These are phyloP conservation scores for Wallacemonas sp. DNA, from an alignment of 208 protist genomes.

Conservation along the genomic window DNA sequence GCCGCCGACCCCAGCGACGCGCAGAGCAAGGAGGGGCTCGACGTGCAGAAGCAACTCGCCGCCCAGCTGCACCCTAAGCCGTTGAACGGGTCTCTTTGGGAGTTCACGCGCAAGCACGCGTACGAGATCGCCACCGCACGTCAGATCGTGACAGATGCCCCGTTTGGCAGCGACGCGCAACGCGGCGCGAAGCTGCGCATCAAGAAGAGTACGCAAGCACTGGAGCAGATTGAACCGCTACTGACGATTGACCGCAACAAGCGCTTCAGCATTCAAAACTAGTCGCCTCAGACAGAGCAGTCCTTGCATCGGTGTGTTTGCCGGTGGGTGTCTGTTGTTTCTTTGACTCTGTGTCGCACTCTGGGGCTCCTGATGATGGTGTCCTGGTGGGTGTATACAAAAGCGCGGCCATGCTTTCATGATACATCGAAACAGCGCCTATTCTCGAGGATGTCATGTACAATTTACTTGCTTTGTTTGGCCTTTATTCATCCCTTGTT, in stretches of 20 bases:
- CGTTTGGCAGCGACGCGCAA: constrained; percentile 18
- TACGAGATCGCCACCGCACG: constrained; percentile 13
- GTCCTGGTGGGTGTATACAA: too few relatives aligned
- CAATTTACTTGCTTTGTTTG: too few relatives aligned
- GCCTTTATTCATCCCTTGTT: too few relatives aligned
- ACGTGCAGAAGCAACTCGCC: constrained; percentile 21
- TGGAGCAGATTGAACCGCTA: constrained; percentile 6
- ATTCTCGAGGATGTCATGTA: too few relatives aligned
- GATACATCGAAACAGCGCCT: too few relatives aligned
- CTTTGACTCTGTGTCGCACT: too few relatives aligned
- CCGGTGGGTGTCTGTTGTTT: too few relatives aligned
- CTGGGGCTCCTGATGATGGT: too few relatives aligned
- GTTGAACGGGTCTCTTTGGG: constrained; percentile 28
- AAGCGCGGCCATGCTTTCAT: too few relatives aligned
- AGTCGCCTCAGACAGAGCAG: too few relatives aligned
- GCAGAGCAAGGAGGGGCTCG: constrained; percentile 19
- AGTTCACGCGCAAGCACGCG: constrained; percentile 18
- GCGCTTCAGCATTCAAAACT: constrained; percentile 21
- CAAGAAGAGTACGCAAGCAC: constrained; percentile 11
- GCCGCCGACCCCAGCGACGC: constrained; percentile 26
- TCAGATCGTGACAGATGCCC: background rate
- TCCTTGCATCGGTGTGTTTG: too few relatives aligned
- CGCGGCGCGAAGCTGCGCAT: constrained; percentile 10
- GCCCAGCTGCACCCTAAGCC: constrained; percentile 24
- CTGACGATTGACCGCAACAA: background rate